A percentile compares a stretch with the other conserved stretches of the same genome.
phyloP scores from a whole-genome alignment of 352 stramenopile genomes.

The Phytophthora sp. region DNA sequence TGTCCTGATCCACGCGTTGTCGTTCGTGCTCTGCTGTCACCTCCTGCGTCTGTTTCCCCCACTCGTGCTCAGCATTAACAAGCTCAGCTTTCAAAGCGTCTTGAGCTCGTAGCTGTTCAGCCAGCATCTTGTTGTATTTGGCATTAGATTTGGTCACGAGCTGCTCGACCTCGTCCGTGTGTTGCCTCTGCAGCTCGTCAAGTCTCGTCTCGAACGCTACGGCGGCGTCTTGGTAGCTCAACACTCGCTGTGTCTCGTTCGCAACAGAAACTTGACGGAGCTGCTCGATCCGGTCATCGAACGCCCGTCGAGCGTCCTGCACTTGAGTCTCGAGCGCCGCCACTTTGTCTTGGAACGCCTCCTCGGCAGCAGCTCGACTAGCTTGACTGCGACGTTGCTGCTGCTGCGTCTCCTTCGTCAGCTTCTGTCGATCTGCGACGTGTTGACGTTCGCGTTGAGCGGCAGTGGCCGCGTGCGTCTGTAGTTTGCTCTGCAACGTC shows the following conservation, averaged over 20 bases:
- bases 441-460: constrained; percentile 41
- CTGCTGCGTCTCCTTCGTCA: constrained; percentile 22
- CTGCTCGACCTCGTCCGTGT: constrained; percentile 67
- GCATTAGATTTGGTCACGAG: constrained; percentile 71
- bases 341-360: constrained; percentile 56
- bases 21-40: constrained; percentile 29
- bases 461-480: constrained; percentile 37
- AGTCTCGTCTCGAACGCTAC: constrained; percentile 32
- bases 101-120: constrained; percentile 67
- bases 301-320: constrained; percentile 37
- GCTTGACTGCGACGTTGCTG: constrained; percentile 43
- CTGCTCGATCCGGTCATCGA: constrained; percentile 51
- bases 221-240: constrained; percentile 24
- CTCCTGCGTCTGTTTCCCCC: constrained; percentile 31
- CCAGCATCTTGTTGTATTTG: constrained; percentile 80
- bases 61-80: constrained; percentile 25
- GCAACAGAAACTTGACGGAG: constrained; percentile 27
- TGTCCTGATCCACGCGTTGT: constrained; percentile 14
- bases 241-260: constrained; percentile 34
- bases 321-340: constrained; percentile 53
- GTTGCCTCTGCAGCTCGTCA: constrained; percentile 40
- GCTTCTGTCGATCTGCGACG: constrained; percentile 21
- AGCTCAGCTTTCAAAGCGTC: constrained; percentile 51
- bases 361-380: constrained; percentile 21
- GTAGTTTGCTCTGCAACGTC: constrained; percentile 47